These are phyloP conservation scores for Sugiyamaella mastotermitis DNA, from an alignment of 805 yeast genomes.

Conservation along the genomic window DNA sequence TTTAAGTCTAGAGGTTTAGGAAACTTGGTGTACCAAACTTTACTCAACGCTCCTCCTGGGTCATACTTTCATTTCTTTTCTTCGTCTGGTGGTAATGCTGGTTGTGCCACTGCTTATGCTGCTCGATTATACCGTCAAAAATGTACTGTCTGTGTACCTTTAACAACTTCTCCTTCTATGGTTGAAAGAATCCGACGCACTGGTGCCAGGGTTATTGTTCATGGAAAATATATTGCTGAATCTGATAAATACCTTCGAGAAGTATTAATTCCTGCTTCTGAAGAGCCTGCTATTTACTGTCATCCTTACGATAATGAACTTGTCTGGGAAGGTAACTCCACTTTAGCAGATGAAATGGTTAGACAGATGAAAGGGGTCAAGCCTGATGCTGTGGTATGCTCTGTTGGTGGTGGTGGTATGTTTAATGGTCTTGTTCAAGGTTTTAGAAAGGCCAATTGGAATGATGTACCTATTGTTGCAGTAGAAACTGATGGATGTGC, in stretches of 20 bases:
- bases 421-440: conserved; percentile 84
- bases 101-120: conserved; percentile 93
- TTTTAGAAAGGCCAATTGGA: conserved; percentile 49
- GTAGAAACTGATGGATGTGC: conserved; percentile 61
- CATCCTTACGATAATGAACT: conserved; percentile 94
- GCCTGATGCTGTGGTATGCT: conserved; percentile 78
- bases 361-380: conserved; percentile 59
- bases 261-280: conserved; percentile 45
- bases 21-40: conserved; percentile 62
- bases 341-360: conserved; percentile 80
- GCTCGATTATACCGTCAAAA: conserved; percentile 58
- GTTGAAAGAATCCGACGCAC: conserved; percentile 38
- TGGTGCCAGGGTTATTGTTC: conserved; percentile 49
- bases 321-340: conserved; percentile 94
- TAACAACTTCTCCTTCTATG: conserved; percentile 41
- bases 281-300: conserved; percentile 70
- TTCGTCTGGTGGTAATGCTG: conserved; percentile 96
- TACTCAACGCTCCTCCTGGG: conserved; percentile 46
- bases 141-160: conserved; percentile 59
- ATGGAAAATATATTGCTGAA: conserved; percentile 75
- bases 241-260: conserved; percentile 76
- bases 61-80: conserved; percentile 51
- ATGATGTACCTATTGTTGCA: conserved; percentile 37
- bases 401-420: conserved; percentile 96
- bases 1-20: conserved; percentile 93